A percentile compares a stretch with the other conserved stretches of the same genome.
These are phyloP conservation scores for Cladosporium oxysporum DNA, from an alignment of 2,329 filamentous ascomycete species.

Conservation along the genomic window DNA sequence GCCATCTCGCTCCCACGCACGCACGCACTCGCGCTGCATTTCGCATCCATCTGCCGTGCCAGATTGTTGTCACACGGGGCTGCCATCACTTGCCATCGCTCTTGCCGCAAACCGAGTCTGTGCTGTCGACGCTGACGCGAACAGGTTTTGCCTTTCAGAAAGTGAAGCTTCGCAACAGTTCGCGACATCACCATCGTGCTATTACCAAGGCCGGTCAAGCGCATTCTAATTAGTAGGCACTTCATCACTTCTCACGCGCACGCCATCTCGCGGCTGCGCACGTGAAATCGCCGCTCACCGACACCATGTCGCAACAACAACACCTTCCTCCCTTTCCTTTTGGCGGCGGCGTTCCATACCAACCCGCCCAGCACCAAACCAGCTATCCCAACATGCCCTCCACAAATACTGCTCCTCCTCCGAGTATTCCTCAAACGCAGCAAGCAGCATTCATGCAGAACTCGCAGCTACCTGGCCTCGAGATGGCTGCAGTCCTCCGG, in stretches of 20 bases:
- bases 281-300: slow-evolving; percentile 8
- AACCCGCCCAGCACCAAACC: slow-evolving; percentile 16
- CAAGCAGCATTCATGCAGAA: slow-evolving; percentile 29
- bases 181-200: not conserved
- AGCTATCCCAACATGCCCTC: slow-evolving; percentile 21
- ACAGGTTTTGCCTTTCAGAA: not conserved
- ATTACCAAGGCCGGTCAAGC: not conserved
- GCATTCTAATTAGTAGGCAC: not conserved
- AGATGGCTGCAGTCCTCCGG: slow-evolving; percentile 26
- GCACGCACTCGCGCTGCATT: not conserved
- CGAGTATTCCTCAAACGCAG: slow-evolving; percentile 19
- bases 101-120: not conserved
- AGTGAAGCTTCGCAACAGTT: not conserved
- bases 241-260: slow-evolving; percentile 20
- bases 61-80: not conserved
- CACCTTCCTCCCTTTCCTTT: slow-evolving; percentile 23
- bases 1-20: not conserved
- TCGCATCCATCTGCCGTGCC: not conserved
- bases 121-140: not conserved
- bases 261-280: slow-evolving; percentile 15
- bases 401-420: slow-evolving; percentile 4
- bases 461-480: slow-evolving; percentile 27
- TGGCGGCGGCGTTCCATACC: slow-evolving; percentile 22
- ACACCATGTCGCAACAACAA: slow-evolving; percentile 25
- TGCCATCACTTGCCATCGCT: not conserved